These are phyloP conservation scores for Tolypocladium ovalisporum DNA, from an alignment of 2,329 filamentous ascomycete species.

Conservation along the genomic window DNA sequence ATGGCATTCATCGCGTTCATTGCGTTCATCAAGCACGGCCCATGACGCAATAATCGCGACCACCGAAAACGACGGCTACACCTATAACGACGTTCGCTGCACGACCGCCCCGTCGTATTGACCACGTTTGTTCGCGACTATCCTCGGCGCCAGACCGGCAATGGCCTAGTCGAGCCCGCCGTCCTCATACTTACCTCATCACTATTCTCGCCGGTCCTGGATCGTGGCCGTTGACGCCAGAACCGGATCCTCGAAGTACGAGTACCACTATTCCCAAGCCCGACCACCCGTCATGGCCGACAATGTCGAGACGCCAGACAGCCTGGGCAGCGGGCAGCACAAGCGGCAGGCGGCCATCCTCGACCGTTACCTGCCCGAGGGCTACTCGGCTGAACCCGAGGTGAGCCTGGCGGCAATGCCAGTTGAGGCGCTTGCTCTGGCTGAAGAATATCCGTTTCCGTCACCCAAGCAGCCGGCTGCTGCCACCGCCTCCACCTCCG, in stretches of 20 bases:
- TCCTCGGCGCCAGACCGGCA: neutral
- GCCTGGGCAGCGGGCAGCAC: constrained; percentile 15
- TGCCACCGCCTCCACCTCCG: constrained; percentile 6
- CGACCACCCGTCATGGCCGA: constrained; percentile 13
- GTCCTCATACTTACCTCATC: neutral
- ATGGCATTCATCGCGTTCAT: neutral
- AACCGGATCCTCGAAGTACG: neutral
- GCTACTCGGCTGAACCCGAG: constrained; percentile 27
- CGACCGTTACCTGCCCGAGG: constrained; percentile 25
- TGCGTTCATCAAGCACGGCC: neutral
- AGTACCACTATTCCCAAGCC: neutral
- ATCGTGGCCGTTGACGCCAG: neutral
- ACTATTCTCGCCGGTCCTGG: neutral
- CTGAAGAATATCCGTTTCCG: constrained; percentile 1
- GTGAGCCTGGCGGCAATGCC: constrained; percentile 16
- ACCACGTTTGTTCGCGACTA: neutral
- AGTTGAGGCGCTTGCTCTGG: constrained; percentile 1
- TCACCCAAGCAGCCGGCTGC: constrained; percentile 2
- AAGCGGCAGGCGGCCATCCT: constrained; percentile 24
- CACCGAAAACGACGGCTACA: neutral
- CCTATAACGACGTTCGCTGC: neutral
- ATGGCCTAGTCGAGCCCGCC: neutral
- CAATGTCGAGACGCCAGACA: constrained; percentile 13
- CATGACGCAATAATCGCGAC: neutral
- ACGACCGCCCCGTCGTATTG: neutral